Percentiles rank a stretch among this genome's conserved stretches.
Evolutionary conservation across 163 green algal genomes (phyloP).

Genomic region (Scenedesmus sp.): DNA sequence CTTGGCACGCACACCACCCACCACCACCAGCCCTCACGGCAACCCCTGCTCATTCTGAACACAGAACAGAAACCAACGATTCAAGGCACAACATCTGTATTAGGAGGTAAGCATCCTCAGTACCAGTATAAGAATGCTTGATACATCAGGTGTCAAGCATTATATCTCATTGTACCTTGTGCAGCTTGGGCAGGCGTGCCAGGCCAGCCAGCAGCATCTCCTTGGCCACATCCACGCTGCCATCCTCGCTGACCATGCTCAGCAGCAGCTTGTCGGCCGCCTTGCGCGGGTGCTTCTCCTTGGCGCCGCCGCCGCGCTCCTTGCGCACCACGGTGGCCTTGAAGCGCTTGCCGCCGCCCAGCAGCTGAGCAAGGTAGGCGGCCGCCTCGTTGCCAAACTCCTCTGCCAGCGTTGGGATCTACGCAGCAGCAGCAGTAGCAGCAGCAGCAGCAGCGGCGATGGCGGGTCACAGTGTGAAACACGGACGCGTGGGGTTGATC

Average conservation of each 20-base stretch:
- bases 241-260: slow-evolving; percentile 46
- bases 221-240: slow-evolving; percentile 56
- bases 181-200: slow-evolving; percentile 71
- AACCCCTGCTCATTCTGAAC: too few relatives aligned
- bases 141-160: too few relatives aligned
- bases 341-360: slow-evolving; percentile 69
- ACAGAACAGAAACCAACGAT: too few relatives aligned
- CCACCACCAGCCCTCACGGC: too few relatives aligned
- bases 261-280: slow-evolving; percentile 59
- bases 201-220: slow-evolving; percentile 74
- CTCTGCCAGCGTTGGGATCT: slow-evolving; percentile 64
- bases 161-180: slow-evolving; percentile 49
- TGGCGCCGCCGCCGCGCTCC: slow-evolving; percentile 64
- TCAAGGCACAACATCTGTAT: too few relatives aligned
- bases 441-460: not conserved
- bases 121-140: too few relatives aligned
- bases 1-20: too few relatives aligned
- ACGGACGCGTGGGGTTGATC: too few relatives aligned
- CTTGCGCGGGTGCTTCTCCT: slow-evolving; percentile 62
- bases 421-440: not conserved
- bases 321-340: slow-evolving; percentile 66
- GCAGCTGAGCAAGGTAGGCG: slow-evolving; percentile 69
- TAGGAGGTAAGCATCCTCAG: too few relatives aligned
- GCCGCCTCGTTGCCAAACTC: slow-evolving; percentile 76
- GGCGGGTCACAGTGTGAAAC: not conserved